phyloP scores from a whole-genome alignment of 441 rosid species.

The Pelargonium australe region DNA sequence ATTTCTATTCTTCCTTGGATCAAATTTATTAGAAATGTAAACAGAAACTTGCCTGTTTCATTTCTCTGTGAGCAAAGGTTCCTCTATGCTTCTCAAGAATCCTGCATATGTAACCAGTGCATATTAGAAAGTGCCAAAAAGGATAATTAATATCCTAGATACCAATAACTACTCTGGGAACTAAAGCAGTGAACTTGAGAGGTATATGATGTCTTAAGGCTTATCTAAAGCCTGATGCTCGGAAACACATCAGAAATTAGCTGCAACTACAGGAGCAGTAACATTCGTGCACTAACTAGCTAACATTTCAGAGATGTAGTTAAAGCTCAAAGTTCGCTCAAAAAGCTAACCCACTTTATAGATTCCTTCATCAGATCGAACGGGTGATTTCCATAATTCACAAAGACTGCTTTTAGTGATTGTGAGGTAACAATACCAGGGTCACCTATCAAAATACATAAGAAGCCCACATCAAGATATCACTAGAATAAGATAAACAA shows the following conservation, averaged over 20 bases:
- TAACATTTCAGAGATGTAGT: slow-evolving; percentile 9
- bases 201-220: background rate
- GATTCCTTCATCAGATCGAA: slow-evolving; percentile 49
- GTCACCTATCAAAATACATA: slow-evolving; percentile 34
- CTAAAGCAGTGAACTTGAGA: background rate
- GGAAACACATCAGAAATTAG: background rate
- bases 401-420: slow-evolving; percentile 39
- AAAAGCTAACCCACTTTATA: slow-evolving; percentile 43
- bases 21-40: background rate
- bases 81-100: slow-evolving; percentile 37
- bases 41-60: slow-evolving; percentile 30
- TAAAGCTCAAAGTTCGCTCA: slow-evolving; percentile 24
- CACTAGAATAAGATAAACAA: background rate
- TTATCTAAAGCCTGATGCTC: background rate
- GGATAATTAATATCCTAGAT: background rate
- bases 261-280: background rate
- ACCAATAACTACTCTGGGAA: background rate
- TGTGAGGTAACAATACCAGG: slow-evolving; percentile 35
- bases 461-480: slow-evolving; percentile 17
- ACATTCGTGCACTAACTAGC: slow-evolving; percentile 6
- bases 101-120: slow-evolving; percentile 25
- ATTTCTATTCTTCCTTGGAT: background rate
- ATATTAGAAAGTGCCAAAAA: slow-evolving; percentile 3
- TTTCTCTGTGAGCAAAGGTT: slow-evolving; percentile 38
- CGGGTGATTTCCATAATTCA: slow-evolving; percentile 47